Evolutionary conservation across 2,329 filamentous ascomycete species (phyloP).

Genomic region (Penicillium sp.): DNA sequence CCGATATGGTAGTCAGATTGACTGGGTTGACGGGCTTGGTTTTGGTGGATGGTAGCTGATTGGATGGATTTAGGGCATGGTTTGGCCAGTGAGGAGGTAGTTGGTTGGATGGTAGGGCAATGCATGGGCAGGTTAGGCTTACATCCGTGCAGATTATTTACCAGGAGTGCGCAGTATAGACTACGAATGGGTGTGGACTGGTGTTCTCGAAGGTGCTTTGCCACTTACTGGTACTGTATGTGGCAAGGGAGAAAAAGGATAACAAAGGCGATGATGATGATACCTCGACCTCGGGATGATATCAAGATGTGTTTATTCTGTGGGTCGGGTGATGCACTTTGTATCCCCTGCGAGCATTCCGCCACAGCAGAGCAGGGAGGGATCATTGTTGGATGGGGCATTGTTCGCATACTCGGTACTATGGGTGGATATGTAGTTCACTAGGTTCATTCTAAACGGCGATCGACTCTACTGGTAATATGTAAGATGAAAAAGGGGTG

Average conservation of each 20-base stretch:
- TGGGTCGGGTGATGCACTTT: conserved; percentile 12
- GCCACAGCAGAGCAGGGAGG: conserved; percentile 6
- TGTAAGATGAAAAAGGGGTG: not conserved
- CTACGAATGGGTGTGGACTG: no score
- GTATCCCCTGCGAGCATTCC: conserved; percentile 10
- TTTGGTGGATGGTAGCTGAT: not conserved
- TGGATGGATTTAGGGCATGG: not conserved
- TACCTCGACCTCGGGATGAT: conserved; percentile 12
- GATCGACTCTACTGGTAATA: conserved; percentile 5
- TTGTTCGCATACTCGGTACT: not conserved
- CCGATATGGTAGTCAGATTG: not conserved
- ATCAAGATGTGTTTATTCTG: conserved; percentile 20
- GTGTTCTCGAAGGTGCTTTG: no score
- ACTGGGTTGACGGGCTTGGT: not conserved
- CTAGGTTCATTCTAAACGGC: not conserved
- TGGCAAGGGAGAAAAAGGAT: not conserved
- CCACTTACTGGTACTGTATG: not conserved
- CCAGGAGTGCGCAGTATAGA: no score
- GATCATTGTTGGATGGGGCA: not conserved
- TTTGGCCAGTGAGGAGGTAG: not conserved
- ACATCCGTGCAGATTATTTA: no score
- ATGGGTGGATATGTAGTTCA: not conserved
- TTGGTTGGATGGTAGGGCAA: no score
- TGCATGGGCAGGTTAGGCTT: no score
- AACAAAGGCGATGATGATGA: not conserved